Evolutionary conservation across 768 basidiomycete species (phyloP).

Genomic region (Mycena chlorophos): DNA sequence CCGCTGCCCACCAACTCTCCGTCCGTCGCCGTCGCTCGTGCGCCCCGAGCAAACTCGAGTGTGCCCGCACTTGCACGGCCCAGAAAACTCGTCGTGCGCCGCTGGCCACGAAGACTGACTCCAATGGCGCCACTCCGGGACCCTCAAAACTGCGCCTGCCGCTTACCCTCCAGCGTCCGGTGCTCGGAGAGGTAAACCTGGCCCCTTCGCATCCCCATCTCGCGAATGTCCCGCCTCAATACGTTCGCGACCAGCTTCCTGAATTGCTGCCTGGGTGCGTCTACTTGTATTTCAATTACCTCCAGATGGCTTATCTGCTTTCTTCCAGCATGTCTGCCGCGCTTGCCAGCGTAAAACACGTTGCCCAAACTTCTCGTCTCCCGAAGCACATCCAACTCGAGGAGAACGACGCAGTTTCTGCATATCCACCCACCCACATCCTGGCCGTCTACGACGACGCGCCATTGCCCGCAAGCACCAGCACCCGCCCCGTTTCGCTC

Average conservation of each 20-base stretch:
- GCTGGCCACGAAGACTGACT: background rate
- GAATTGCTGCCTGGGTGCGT: slow-evolving; percentile 17
- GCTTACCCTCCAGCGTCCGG: slow-evolving; percentile 24
- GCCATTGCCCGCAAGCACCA: slow-evolving; percentile 18
- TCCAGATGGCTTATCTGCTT: background rate
- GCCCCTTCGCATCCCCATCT: slow-evolving; percentile 17
- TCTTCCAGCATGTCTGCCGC: slow-evolving; percentile 22
- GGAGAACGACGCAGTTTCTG: slow-evolving; percentile 22
- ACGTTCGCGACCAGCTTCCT: slow-evolving; percentile 23
- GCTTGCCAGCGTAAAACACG: slow-evolving; percentile 4
- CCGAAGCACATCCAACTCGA: slow-evolving; percentile 29
- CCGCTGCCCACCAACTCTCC: background rate
- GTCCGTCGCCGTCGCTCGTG: background rate
- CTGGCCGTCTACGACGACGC: slow-evolving; percentile 37
- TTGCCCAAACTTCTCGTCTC: slow-evolving; percentile 1
- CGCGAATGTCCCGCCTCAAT: slow-evolving; percentile 20
- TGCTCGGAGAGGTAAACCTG: slow-evolving; percentile 21
- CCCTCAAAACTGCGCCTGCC: slow-evolving; percentile 20
- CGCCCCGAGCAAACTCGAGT: background rate
- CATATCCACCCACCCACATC: slow-evolving; percentile 34
- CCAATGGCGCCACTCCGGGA: background rate
- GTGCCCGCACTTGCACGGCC: background rate
- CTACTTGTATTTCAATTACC: background rate
- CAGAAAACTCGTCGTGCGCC: background rate
- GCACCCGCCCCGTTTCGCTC: slow-evolving; percentile 33